These are phyloP conservation scores for Fusarium ramigenum DNA, from an alignment of 2,329 filamentous ascomycete genomes.

Conservation along the genomic window DNA sequence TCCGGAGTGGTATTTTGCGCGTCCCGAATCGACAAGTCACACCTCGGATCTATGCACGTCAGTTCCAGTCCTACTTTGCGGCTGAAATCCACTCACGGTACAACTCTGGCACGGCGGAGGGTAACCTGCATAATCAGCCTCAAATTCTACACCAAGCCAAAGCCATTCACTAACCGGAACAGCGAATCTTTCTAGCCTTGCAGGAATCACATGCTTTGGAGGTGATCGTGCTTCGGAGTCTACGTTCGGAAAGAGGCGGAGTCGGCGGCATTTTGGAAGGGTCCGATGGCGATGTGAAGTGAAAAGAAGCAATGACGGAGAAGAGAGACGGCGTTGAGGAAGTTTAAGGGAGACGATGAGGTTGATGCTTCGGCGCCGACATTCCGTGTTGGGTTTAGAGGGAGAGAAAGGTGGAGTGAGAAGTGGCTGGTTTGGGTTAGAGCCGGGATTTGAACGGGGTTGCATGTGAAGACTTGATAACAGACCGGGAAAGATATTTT, in stretches of 20 bases:
- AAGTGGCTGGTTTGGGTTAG: background rate
- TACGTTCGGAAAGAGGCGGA: background rate
- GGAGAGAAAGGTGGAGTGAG: background rate
- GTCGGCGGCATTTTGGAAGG: background rate
- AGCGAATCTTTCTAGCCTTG: conserved; percentile 36
- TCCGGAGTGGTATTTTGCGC: conserved; percentile 31
- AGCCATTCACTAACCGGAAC: conserved; percentile 22
- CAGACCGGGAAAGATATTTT: rapidly evolving
- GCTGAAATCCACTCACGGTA: background rate
- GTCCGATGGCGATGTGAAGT: background rate
- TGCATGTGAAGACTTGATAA: background rate
- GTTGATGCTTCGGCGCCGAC: conserved; percentile 25
- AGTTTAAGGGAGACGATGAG: background rate
- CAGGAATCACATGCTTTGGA: conserved; percentile 39
- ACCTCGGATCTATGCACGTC: conserved; percentile 12
- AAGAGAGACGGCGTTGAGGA: background rate
- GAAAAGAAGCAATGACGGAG: background rate
- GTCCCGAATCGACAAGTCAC: conserved; percentile 26
- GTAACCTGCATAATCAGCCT: conserved; percentile 17
- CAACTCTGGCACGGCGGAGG: conserved; percentile 35
- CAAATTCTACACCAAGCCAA: background rate
- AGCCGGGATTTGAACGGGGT: background rate
- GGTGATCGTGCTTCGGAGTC: conserved; percentile 19
- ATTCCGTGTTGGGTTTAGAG: conserved; percentile 13
- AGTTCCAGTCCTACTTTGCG: background rate